phyloP scores from a whole-genome alignment of 2,329 filamentous ascomycete genomes.

The Colletotrichum tropicicola region DNA sequence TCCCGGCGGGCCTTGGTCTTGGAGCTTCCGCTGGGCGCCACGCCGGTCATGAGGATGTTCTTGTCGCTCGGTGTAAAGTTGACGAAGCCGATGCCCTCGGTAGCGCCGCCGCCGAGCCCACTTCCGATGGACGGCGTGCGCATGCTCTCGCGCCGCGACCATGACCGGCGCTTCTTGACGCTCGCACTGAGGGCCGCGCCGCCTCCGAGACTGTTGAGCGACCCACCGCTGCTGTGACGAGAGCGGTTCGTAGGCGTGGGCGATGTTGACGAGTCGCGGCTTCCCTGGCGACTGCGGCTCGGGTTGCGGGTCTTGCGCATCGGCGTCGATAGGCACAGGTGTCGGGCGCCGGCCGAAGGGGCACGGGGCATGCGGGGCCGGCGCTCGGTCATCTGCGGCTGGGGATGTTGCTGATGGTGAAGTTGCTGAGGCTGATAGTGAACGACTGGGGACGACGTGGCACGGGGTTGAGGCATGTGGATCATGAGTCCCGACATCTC shows the following conservation, averaged over 20 bases:
- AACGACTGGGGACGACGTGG: slow-evolving; percentile 46
- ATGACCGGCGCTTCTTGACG: slow-evolving; percentile 48
- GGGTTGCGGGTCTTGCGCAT: slow-evolving; percentile 53
- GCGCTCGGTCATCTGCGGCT: slow-evolving; percentile 40
- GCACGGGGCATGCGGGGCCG: slow-evolving; percentile 59
- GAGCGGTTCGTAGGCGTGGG: slow-evolving; percentile 46
- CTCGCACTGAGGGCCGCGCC: slow-evolving; percentile 50
- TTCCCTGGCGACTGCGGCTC: slow-evolving; percentile 36
- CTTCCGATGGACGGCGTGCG: slow-evolving; percentile 38
- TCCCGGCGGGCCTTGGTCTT: slow-evolving; percentile 96
- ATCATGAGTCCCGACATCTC: slow-evolving; percentile 57
- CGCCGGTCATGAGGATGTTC: slow-evolving; percentile 82
- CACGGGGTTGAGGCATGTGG: slow-evolving; percentile 60
- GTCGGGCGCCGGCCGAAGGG: slow-evolving; percentile 62
- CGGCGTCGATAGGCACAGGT: slow-evolving; percentile 49
- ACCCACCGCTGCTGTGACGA: slow-evolving; percentile 50
- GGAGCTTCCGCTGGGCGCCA: slow-evolving; percentile 88
- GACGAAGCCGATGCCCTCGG: slow-evolving; percentile 71
- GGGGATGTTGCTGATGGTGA: slow-evolving; percentile 32
- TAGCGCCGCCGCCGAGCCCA: slow-evolving; percentile 38
- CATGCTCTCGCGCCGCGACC: slow-evolving; percentile 37
- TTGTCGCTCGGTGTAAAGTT: slow-evolving; percentile 90
- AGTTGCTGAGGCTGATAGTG: slow-evolving; percentile 30
- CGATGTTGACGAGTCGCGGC: slow-evolving; percentile 40
- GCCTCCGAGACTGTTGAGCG: slow-evolving; percentile 38